Percentiles rank a stretch among this genome's conserved stretches.
Conservation (phyloP, 78 protist species). For the Bigelowiella natans region DNA sequence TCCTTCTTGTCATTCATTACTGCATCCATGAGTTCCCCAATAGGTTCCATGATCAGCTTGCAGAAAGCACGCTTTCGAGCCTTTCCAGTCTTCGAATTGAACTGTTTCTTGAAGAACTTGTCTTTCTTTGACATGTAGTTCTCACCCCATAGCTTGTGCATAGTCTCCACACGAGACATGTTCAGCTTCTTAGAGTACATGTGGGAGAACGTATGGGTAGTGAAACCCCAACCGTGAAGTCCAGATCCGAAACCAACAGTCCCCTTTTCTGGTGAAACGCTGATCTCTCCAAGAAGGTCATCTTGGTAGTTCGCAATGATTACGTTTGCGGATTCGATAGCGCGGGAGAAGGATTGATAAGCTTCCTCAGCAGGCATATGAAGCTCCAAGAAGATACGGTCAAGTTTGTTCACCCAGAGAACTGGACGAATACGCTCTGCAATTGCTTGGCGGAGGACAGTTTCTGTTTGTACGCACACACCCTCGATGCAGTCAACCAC, state of each 20-base stretch:
- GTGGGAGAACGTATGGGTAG: not conserved
- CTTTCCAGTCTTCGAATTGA: not conserved
- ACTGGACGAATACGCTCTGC: conserved; percentile 82
- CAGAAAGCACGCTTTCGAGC: conserved; percentile 78
- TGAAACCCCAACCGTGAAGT: not conserved
- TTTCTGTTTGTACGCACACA: conserved; percentile 99
- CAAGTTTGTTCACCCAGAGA: conserved; percentile 94
- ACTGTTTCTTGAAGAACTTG: not conserved
- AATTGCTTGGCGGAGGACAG: conserved; percentile 97
- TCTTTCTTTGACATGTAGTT: conserved; percentile 56
- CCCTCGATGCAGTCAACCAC: conserved; percentile 99
- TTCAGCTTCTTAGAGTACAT: conserved; percentile 11
- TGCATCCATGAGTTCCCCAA: conserved; percentile 74
- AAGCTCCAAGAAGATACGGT: conserved; percentile 80
- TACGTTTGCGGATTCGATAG: conserved; percentile 73
- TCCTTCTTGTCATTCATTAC: conserved; percentile 64
- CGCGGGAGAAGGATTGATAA: conserved; percentile 39
- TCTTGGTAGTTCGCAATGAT: conserved; percentile 16
- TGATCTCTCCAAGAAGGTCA: not conserved
- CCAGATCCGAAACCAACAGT: conserved; percentile 7
- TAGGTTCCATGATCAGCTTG: conserved; percentile 91
- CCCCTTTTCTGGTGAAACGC: not conserved
- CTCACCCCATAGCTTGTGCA: conserved; percentile 97
- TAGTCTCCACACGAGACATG: conserved; percentile 57
- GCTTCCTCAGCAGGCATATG: conserved; percentile 20